Base-by-base conservation (phyloP, 148 eudicot species). In the Pouteria glomerata region DNA sequence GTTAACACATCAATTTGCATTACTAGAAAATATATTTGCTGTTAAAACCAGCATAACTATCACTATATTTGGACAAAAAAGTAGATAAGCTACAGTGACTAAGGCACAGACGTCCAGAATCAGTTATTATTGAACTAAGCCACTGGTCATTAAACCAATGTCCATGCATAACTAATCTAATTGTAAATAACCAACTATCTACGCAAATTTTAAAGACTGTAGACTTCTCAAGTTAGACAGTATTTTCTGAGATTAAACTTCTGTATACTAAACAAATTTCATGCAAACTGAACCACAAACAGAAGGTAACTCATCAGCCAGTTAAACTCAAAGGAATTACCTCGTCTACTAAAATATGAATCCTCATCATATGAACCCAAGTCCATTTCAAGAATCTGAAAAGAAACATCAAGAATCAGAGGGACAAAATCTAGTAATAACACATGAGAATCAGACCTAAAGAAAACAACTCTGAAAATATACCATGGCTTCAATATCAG, bases 351-450 rank as follows among this genome's bases (percentile, higher is more conserved):
- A 57, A 69, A 44, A 67, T 73, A 77, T 19, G 79, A 59, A 71
- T 84, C 88, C 69, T 82, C 81, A 73, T 86, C 90, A 71, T 81
- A 78, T 52, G 90, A 81, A 44, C 79, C 81, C 82, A 94, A 81
- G 78, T 94, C 97, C 98, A 87, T 83, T 58, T 86, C 96, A 83
- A 89, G 96, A 44, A 94, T 77, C 98, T 91, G 90, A 47, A 74
- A 82, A 52, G 37, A 68, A 79, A 73, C 27, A 71, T 75, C 64
- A 76, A 52, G 67, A 48, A 58, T 67, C 44, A 55, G 63, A 26
- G 29, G n/a, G 26, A 66, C 29, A 70, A 68, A 60, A 47, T 69
- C 41, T 39, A 8, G 57, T 56, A 63, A 6, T 27, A 37, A 47
- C 6, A 30, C 42, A 66, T 42, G 13, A 67, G 53, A 70, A 62